Evolutionary conservation across 768 basidiomycete genomes (phyloP).

Genomic region (Kwoniella mangroviensis): DNA sequence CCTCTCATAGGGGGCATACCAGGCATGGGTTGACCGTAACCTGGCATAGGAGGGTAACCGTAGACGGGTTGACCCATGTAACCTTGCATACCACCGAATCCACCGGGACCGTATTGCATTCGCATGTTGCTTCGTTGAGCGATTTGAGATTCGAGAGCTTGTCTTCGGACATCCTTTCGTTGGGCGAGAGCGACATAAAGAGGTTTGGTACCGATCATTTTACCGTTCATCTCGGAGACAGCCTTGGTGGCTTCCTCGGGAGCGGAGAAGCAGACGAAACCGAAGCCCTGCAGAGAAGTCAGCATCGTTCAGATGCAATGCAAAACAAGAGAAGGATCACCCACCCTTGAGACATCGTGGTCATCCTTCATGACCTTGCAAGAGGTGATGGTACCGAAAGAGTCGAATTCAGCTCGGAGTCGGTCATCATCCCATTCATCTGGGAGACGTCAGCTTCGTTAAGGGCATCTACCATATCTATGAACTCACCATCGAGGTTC

Average conservation of each 20-base stretch:
- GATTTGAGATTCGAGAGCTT: constrained; percentile 98
- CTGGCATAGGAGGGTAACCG: constrained; percentile 73
- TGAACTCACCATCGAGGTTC: constrained; percentile 82
- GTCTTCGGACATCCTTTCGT: constrained; percentile 94
- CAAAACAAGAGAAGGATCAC: constrained; percentile 6
- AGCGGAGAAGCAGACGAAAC: constrained; percentile 98
- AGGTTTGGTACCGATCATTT: constrained; percentile 98
- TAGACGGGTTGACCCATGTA: constrained; percentile 80
- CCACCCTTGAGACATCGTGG: constrained; percentile 75
- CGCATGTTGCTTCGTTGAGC: constrained; percentile 91
- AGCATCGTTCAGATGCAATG: background rate
- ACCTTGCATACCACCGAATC: constrained; percentile 66
- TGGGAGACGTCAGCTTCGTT: constrained; percentile 27
- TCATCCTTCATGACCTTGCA: constrained; percentile 99
- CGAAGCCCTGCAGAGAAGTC: constrained; percentile 68
- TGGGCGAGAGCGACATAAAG: constrained; percentile 98
- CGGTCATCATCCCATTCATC: constrained; percentile 93
- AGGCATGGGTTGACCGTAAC: constrained; percentile 74
- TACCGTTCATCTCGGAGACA: constrained; percentile 99
- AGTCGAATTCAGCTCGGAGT: constrained; percentile 92
- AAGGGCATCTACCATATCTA: background rate
- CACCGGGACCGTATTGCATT: constrained; percentile 89
- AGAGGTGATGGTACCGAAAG: constrained; percentile 95
- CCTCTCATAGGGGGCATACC: constrained; percentile 59
- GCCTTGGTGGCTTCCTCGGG: constrained; percentile 99